Conservation (phyloP, 768 basidiomycete genomes). For the Lactifluus echinatus region DNA sequence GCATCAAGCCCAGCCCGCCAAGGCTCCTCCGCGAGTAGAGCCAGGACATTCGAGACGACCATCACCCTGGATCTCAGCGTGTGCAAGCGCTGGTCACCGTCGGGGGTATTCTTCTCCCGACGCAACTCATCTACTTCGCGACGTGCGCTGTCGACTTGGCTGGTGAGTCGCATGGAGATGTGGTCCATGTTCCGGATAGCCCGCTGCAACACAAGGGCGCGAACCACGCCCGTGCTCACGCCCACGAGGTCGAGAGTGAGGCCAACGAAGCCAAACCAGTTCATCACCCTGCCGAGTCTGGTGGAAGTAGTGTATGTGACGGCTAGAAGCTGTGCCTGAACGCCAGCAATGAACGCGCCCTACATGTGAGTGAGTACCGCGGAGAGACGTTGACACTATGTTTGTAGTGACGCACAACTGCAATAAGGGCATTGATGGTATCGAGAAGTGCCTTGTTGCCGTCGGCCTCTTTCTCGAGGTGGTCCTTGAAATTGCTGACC, state of each 20-base stretch:
- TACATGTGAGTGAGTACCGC: not conserved
- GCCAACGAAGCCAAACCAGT: not conserved
- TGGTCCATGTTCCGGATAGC: not conserved
- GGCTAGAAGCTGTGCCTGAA: not conserved
- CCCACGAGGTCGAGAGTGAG: not conserved
- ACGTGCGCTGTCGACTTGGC: not conserved
- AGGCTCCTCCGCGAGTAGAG: no score
- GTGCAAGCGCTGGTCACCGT: not conserved
- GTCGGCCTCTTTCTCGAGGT: slow-evolving; percentile 3
- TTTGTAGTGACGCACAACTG: slow-evolving; percentile 1
- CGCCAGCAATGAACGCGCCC: not conserved
- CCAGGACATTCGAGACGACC: not conserved
- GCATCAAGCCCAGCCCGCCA: no score
- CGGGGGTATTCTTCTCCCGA: not conserved
- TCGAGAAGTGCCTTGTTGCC: slow-evolving; percentile 14
- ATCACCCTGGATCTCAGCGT: not conserved
- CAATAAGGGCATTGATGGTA: slow-evolving; percentile 15
- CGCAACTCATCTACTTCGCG: not conserved
- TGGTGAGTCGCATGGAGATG: not conserved
- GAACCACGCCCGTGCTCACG: not conserved
- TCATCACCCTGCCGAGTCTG: not conserved
- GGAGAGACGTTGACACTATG: not conserved
- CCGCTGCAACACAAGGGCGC: not conserved
- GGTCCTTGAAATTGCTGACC: not conserved
- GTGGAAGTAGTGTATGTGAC: not conserved